These are phyloP conservation scores for Scopulariopsis brevicaulis DNA, from an alignment of 2,329 filamentous ascomycete species.

Conservation along the genomic window DNA sequence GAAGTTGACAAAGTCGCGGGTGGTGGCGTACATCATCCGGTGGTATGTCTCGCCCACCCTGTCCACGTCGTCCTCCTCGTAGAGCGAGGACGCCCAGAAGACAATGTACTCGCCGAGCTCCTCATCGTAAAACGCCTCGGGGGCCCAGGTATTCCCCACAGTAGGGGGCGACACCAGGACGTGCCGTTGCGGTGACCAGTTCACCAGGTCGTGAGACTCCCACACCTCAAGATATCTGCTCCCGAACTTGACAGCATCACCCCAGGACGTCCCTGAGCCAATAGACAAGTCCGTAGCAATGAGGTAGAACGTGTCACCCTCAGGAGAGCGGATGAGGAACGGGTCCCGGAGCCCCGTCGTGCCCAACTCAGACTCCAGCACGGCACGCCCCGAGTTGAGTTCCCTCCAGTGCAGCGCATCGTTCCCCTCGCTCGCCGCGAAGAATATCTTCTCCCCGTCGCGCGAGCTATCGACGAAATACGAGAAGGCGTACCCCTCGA, in stretches of 20 bases:
- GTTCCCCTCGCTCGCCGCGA: slow-evolving; percentile 39
- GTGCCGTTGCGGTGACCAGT: slow-evolving; percentile 38
- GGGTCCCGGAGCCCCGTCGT: slow-evolving; percentile 39
- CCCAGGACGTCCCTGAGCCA: slow-evolving; percentile 40
- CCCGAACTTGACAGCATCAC: slow-evolving; percentile 27
- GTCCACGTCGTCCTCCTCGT: slow-evolving; percentile 23
- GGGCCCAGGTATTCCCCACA: slow-evolving; percentile 42
- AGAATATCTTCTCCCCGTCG: slow-evolving; percentile 38
- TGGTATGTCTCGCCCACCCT: slow-evolving; percentile 33
- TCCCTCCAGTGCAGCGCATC: slow-evolving; percentile 38
- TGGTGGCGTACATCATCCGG: slow-evolving; percentile 40
- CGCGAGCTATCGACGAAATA: slow-evolving; percentile 35
- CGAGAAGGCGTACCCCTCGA: slow-evolving; percentile 36
- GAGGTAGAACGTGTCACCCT: slow-evolving; percentile 38
- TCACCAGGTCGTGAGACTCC: slow-evolving; percentile 36
- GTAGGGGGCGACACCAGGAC: slow-evolving; percentile 33
- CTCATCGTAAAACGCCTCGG: slow-evolving; percentile 36
- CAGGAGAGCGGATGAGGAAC: slow-evolving; percentile 37
- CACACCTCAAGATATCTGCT: slow-evolving; percentile 40
- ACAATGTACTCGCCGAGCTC: slow-evolving; percentile 27
- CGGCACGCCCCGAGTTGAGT: slow-evolving; percentile 32
- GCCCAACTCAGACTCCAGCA: slow-evolving; percentile 30
- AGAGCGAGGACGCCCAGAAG: slow-evolving; percentile 34
- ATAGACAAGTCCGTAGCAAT: slow-evolving; percentile 42
- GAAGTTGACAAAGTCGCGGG: slow-evolving; percentile 37